Percentiles rank a stretch among this genome's conserved stretches.
These are phyloP conservation scores for Cyclaneusma minus DNA, from an alignment of 2,329 filamentous ascomycete species.

Conservation along the genomic window DNA sequence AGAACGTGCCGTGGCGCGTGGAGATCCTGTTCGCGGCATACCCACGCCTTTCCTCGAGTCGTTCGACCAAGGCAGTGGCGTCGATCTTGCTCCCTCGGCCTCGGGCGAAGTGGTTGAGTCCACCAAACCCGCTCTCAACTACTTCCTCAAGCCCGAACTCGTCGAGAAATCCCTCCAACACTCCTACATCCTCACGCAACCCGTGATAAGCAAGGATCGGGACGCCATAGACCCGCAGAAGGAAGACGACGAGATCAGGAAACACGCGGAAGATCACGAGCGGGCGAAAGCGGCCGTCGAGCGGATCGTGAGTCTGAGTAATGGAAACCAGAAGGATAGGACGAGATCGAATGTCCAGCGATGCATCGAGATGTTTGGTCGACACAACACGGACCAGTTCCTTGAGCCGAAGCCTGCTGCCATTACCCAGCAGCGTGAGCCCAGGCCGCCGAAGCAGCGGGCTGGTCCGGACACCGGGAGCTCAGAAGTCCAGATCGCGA, in stretches of 20 bases:
- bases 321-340: conserved; percentile 64
- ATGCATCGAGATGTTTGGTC: conserved; percentile 76
- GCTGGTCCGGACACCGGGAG: conserved; percentile 89
- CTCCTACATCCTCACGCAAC: conserved; percentile 53
- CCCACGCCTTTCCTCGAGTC: conserved; percentile 73
- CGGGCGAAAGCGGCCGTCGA: conserved; percentile 61
- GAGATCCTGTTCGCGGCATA: conserved; percentile 66
- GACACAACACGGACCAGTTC: conserved; percentile 67
- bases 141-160: conserved; percentile 55
- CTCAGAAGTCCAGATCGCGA: conserved; percentile 93
- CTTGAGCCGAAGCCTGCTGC: conserved; percentile 32
- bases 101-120: conserved; percentile 23
- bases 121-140: conserved; percentile 47
- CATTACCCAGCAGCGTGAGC: too few relatives aligned
- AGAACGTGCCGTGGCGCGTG: conserved; percentile 47
- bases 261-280: conserved; percentile 40
- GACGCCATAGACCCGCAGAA: conserved; percentile 25
- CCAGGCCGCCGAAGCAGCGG: too few relatives aligned
- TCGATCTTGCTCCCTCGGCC: conserved; percentile 11
- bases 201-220: conserved; percentile 23
- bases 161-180: conserved; percentile 49
- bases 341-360: conserved; percentile 70
- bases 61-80: conserved; percentile 47
- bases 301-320: conserved; percentile 64
- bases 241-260: conserved; percentile 17